Conservation (phyloP, 1,284 basidiomycete species). For the Cutaneotrichosporon cyanovorans region DNA sequence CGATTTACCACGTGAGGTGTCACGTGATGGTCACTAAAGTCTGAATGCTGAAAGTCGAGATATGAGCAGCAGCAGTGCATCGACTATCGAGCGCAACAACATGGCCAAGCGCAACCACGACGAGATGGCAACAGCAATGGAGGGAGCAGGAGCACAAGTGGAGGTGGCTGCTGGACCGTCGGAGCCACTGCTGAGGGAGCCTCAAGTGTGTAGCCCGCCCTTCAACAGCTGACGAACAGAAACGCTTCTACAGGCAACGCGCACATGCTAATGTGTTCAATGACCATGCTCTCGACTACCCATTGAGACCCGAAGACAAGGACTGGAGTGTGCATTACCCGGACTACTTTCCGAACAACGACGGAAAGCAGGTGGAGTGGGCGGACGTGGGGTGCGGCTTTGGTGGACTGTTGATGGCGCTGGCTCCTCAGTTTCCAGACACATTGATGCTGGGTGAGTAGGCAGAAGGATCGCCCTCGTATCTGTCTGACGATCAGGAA, state of each 20-base stretch:
- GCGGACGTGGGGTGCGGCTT: conserved; percentile 98
- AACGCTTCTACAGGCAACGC: conserved; percentile 92
- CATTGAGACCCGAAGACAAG: conserved; percentile 66
- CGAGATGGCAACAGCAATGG: conserved; percentile 8
- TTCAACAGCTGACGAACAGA: conserved; percentile 50
- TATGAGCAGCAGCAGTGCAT: not conserved
- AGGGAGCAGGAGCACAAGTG: conserved; percentile 8
- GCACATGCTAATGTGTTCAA: conserved; percentile 98
- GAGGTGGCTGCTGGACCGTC: conserved; percentile 14
- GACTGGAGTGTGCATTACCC: conserved; percentile 87
- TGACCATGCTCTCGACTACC: conserved; percentile 88
- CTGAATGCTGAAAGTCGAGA: not conserved
- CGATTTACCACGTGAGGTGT: not conserved
- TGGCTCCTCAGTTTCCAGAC: conserved; percentile 87
- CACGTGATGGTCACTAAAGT: not conserved
- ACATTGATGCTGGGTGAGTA: conserved; percentile 84
- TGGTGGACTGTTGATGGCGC: conserved; percentile 81
- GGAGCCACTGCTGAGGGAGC: conserved; percentile 25
- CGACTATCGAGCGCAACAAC: not conserved
- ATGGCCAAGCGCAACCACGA: conserved; percentile 36
- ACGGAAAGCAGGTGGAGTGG: conserved; percentile 63
- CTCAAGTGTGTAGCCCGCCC: conserved; percentile 21
- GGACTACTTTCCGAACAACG: conserved; percentile 52
- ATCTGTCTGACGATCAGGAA: conserved; percentile 52
- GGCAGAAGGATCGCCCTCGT: not conserved